Evolutionary conservation across 495 filamentous ascomycete genomes (phyloP).

Genomic region (Elasticomyces elasticus): DNA sequence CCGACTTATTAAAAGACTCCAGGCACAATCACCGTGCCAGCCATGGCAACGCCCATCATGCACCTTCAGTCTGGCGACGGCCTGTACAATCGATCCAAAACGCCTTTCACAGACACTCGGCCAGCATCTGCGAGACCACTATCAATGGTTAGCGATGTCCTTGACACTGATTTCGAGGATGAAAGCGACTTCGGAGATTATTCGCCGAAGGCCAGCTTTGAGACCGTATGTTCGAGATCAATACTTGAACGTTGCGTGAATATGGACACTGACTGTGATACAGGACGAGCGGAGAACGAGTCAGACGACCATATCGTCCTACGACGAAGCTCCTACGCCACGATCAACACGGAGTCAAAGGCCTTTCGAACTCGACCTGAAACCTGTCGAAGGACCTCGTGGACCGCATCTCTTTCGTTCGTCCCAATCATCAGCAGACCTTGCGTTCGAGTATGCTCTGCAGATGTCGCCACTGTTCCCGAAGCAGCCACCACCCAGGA

Average conservation of each 20-base stretch:
- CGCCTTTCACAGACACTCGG: conserved; percentile 24
- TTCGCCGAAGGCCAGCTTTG: conserved; percentile 54
- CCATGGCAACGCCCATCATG: conserved; percentile 29
- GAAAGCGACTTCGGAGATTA: conserved; percentile 44
- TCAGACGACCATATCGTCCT: conserved; percentile 64
- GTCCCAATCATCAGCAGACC: conserved; percentile 41
- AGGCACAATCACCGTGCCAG: conserved; percentile 16
- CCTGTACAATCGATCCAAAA: conserved; percentile 36
- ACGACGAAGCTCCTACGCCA: conserved; percentile 65
- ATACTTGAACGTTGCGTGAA: too few species aligned
- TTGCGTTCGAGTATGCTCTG: conserved; percentile 46
- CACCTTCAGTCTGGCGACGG: conserved; percentile 38
- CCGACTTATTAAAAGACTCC: not conserved
- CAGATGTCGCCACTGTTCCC: conserved; percentile 53
- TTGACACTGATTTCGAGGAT: conserved; percentile 64
- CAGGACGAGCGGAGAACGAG: conserved; percentile 48
- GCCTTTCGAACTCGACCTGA: conserved; percentile 41
- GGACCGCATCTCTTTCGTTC: conserved; percentile 84
- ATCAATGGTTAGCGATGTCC: conserved; percentile 61
- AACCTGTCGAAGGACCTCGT: conserved; percentile 64
- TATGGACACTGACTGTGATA: conserved; percentile 12
- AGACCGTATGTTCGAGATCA: conserved; percentile 48
- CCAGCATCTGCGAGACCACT: conserved; percentile 35
- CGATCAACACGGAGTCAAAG: conserved; percentile 35
- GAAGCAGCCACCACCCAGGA: conserved; percentile 26